Evolutionary conservation across 2,329 filamentous ascomycete species (phyloP).

Genomic region (Bipolaris bicolor): DNA sequence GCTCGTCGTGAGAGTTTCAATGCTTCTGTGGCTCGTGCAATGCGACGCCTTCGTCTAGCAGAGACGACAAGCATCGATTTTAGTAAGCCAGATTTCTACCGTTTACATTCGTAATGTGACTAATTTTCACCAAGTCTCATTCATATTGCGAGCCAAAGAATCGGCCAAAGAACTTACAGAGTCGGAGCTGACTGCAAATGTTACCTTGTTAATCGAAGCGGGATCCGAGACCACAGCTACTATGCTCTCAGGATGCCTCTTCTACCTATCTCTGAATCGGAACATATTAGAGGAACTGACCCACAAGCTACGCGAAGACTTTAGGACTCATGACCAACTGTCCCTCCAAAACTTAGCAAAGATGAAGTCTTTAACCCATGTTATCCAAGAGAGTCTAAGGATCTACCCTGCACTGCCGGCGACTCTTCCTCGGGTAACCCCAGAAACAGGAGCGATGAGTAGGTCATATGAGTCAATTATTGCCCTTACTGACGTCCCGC

Average conservation of each 20-base stretch:
- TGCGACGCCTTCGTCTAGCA: not conserved
- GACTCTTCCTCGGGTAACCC: not conserved
- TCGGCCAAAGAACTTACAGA: not conserved
- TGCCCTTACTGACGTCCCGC: not conserved
- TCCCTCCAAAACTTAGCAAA: not conserved
- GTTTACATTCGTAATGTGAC: not conserved
- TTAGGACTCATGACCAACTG: not conserved
- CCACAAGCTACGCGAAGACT: not conserved
- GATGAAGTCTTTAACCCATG: not conserved
- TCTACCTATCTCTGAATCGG: not conserved
- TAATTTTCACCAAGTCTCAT: not conserved
- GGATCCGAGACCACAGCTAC: not conserved
- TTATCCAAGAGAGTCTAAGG: not conserved
- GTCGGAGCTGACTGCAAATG: not conserved
- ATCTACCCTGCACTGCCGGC: not conserved
- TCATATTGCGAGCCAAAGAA: not conserved
- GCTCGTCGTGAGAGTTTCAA: not conserved
- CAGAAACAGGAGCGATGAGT: not conserved
- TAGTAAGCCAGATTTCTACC: not conserved
- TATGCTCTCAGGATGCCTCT: not conserved
- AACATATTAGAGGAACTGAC: not conserved
- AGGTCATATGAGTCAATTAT: not conserved
- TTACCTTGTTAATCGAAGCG: not conserved
- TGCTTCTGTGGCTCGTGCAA: not conserved
- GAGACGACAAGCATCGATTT: not conserved